A percentile compares a stretch with the other conserved stretches of the same genome.
These are phyloP conservation scores for Wickerhamiella lipophila DNA, from an alignment of 805 yeast species.

Conservation along the genomic window DNA sequence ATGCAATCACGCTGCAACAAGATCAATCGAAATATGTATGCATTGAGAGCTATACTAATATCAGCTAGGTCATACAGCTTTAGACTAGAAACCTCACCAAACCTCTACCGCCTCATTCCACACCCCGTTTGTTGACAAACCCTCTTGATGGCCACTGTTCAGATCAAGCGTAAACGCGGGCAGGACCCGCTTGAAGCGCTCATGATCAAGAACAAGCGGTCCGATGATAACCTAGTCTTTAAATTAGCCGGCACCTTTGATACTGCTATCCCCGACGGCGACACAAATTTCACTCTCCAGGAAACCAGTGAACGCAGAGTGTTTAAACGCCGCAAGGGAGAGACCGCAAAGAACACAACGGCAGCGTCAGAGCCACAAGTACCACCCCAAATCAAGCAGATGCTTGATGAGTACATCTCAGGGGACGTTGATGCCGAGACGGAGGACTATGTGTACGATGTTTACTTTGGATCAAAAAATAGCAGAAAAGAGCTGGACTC, in stretches of 20 bases:
- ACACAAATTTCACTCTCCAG: constrained; percentile 16
- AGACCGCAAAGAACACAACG: constrained; percentile 11
- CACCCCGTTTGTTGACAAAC: not conserved
- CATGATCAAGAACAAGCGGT: constrained; percentile 20
- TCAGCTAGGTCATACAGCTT: no score
- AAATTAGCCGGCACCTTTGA: constrained; percentile 24
- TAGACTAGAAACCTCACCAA: no score
- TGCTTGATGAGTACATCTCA: constrained; percentile 40
- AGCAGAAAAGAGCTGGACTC: constrained; percentile 34
- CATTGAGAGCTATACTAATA: no score
- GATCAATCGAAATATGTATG: not conserved
- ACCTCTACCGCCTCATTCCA: no score
- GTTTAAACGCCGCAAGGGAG: constrained; percentile 20
- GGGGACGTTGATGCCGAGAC: constrained; percentile 23
- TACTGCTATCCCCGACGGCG: constrained; percentile 6
- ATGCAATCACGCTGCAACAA: not conserved
- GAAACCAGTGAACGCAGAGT: constrained; percentile 24
- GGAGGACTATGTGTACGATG: constrained; percentile 84
- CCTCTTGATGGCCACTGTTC: constrained; percentile 30
- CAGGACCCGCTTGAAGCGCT: constrained; percentile 85
- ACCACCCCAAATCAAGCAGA: constrained; percentile 57
- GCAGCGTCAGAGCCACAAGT: constrained; percentile 26
- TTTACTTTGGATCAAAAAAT: constrained; percentile 49
- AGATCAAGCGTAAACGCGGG: constrained; percentile 75
- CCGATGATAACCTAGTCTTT: constrained; percentile 19